phyloP scores from a whole-genome alignment of 441 rosid species.

The Pelargonium cotyledonis region DNA sequence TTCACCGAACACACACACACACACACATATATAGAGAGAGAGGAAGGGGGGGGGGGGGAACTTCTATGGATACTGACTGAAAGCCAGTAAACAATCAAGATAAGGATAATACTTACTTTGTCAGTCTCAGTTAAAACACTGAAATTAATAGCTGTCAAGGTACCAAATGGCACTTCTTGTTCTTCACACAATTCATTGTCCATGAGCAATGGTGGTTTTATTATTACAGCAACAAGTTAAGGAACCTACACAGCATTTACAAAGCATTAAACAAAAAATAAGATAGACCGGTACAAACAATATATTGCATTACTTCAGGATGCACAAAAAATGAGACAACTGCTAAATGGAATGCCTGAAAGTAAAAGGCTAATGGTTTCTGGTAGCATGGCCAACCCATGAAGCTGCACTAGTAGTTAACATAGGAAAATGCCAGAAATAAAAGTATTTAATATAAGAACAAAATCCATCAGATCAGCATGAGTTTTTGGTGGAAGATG shows the following conservation, averaged over 20 bases:
- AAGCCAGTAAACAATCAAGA: slow-evolving; percentile 4
- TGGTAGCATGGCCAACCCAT: neutral
- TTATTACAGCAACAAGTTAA: slow-evolving; percentile 18
- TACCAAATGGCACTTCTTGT: slow-evolving; percentile 44
- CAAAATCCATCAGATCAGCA: slow-evolving; percentile 8
- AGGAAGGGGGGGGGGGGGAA: neutral
- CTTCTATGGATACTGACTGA: neutral
- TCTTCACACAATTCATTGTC: slow-evolving; percentile 36
- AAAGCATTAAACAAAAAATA: slow-evolving; percentile 13
- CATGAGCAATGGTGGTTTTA: slow-evolving; percentile 14
- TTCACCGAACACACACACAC: neutral
- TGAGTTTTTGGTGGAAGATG: slow-evolving; percentile 4
- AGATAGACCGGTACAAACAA: neutral
- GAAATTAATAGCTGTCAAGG: slow-evolving; percentile 42
- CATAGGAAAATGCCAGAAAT: neutral
- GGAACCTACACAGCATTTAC: slow-evolving; percentile 22
- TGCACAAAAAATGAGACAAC: neutral
- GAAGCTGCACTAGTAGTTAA: neutral
- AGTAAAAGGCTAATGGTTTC: neutral
- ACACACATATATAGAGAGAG: no score
- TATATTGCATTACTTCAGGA: neutral
- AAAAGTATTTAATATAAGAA: neutral
- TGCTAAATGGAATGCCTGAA: neutral
- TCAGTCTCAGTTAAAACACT: slow-evolving; percentile 51
- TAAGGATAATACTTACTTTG: slow-evolving; percentile 34